phyloP scores from a whole-genome alignment of 139 green algal genomes.

The Haematococcus lacustris region DNA sequence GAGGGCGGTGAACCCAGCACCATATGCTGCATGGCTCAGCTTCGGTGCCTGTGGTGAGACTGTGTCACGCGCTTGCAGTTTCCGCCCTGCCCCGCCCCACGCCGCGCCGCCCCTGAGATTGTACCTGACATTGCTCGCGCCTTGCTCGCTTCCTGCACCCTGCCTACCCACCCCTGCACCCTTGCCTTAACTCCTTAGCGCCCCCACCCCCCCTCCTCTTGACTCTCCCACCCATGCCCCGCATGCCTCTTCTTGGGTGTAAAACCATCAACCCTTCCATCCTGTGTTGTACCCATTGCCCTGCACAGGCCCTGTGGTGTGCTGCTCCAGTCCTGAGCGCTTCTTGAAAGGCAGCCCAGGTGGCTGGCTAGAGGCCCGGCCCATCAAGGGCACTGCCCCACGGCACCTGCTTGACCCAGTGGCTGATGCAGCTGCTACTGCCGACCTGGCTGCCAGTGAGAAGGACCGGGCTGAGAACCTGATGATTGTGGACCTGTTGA shows the following conservation, averaged over 20 bases:
- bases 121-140: not conserved
- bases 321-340: constrained; percentile 93
- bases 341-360: constrained; percentile 73
- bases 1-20: constrained; percentile 83
- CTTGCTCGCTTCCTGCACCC: no score
- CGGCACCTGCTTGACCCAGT: constrained; percentile 8
- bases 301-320: constrained; percentile 38
- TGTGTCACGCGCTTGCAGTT: not conserved
- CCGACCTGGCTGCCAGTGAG: constrained; percentile 51
- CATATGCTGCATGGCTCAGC: constrained; percentile 83
- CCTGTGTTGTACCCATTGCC: not conserved
- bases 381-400: constrained; percentile 77
- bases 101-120: constrained; percentile 4
- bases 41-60: constrained; percentile 36
- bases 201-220: no score
- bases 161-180: no score
- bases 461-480: constrained; percentile 97
- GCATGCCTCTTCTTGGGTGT: no score
- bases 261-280: no score
- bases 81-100: constrained; percentile 14
- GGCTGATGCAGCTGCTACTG: constrained; percentile 51
- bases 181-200: no score
- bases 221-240: no score
- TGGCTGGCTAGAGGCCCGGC: constrained; percentile 84
- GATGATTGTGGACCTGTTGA: constrained; percentile 99